Conservation (phyloP, 2,329 filamentous ascomycete genomes). For the Verticillium albo-atrum region DNA sequence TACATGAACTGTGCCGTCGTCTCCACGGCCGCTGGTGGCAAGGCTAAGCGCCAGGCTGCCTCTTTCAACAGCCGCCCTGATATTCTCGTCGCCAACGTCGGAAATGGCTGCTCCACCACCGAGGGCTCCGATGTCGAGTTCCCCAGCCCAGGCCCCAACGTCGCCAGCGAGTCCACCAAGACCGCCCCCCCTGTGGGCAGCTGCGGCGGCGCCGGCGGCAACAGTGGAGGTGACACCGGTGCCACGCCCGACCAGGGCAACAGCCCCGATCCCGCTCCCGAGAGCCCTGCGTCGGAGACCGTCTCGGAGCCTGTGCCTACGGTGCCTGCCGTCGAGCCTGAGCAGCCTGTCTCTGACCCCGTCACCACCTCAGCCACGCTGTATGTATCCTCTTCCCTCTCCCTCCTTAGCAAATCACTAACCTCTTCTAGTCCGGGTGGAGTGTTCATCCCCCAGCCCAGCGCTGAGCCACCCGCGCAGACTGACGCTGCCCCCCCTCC, state of each 20-base stretch:
- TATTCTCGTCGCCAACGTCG: constrained; percentile 69
- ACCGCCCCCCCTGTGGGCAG: constrained; percentile 30
- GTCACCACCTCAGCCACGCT: background rate
- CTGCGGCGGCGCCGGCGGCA: constrained; percentile 26
- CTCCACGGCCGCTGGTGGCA: constrained; percentile 45
- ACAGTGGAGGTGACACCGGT: constrained; percentile 19
- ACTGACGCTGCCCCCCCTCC: background rate
- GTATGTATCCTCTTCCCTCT: background rate
- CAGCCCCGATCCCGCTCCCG: constrained; percentile 1
- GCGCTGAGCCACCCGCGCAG: constrained; percentile 6
- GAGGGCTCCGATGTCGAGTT: constrained; percentile 58
- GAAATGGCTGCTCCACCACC: constrained; percentile 52
- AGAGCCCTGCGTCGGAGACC: background rate
- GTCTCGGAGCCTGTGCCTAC: constrained; percentile 8
- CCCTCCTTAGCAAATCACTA: constrained; percentile 8
- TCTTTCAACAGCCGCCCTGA: constrained; percentile 54
- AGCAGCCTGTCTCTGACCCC: background rate
- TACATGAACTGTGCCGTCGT: constrained; percentile 83
- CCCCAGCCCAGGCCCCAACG: constrained; percentile 59
- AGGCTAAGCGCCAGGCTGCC: constrained; percentile 17
- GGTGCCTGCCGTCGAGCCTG: constrained; percentile 16
- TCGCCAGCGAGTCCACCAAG: constrained; percentile 31
- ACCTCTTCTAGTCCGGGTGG: constrained; percentile 32
- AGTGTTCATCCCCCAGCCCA: constrained; percentile 33
- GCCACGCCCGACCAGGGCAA: constrained; percentile 6